phyloP scores from a whole-genome alignment of 805 yeast genomes.

The Ogataea glucozyma region DNA sequence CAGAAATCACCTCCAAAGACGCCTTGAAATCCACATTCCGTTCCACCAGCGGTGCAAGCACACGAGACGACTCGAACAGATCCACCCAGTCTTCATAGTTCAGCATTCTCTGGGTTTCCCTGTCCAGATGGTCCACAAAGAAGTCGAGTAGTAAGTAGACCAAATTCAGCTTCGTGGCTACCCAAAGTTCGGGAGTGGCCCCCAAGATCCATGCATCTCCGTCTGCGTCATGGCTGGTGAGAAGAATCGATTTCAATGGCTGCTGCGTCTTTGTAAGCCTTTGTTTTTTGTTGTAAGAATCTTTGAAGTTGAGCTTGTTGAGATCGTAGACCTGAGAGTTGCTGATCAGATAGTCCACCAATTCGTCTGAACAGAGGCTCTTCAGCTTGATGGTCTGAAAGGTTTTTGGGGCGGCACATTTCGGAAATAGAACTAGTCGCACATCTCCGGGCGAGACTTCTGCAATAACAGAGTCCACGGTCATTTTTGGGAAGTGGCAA shows the following conservation, averaged over 20 bases:
- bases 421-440: conserved; percentile 21
- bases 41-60: conserved; percentile 23
- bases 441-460: conserved; percentile 11
- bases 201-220: conserved; percentile 41
- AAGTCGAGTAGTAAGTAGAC: conserved; percentile 41
- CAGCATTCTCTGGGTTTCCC: conserved; percentile 35
- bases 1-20: conserved; percentile 39
- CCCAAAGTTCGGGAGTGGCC: conserved; percentile 39
- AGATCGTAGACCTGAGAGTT: conserved; percentile 40
- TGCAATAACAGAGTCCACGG: conserved; percentile 8
- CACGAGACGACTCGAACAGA: conserved; percentile 30
- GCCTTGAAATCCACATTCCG: conserved; percentile 29
- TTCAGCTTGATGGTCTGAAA: conserved; percentile 16
- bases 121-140: conserved; percentile 32
- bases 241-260: conserved; percentile 44
- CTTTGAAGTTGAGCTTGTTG: conserved; percentile 39
- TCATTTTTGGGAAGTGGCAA: too few species aligned
- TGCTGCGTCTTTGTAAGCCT: conserved; percentile 32
- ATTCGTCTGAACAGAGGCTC: conserved; percentile 18
- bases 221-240: conserved; percentile 25
- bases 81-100: conserved; percentile 46
- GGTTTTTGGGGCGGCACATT: background rate
- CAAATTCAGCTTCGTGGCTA: conserved; percentile 43
- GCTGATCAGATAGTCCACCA: conserved; percentile 19
- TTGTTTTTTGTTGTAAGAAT: conserved; percentile 33